Evolutionary conservation across 441 rosid species (phyloP).

Genomic region (Corymbia citriodora): DNA sequence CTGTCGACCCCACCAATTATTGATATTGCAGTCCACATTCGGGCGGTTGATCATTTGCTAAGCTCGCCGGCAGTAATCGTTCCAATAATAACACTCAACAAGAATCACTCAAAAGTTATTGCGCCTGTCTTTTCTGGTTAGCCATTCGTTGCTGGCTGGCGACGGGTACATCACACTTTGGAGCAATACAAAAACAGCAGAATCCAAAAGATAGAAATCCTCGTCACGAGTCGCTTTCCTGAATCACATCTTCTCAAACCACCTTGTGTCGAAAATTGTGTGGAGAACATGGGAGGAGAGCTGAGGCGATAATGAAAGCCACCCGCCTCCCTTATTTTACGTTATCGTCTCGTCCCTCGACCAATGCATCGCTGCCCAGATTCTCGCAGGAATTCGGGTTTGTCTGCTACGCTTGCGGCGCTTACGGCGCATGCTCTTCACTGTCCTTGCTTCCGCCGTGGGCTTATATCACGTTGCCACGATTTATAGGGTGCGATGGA

Average conservation of each 20-base stretch:
- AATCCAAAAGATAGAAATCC: not conserved
- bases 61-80: not conserved
- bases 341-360: not conserved
- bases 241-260: not conserved
- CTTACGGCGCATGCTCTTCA: not conserved
- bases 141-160: not conserved
- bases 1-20: not conserved
- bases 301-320: not conserved
- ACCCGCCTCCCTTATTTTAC: not conserved
- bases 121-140: not conserved
- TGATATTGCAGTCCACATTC: not conserved
- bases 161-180: not conserved
- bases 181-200: not conserved
- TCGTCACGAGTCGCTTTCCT: not conserved
- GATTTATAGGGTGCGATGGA: not conserved
- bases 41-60: not conserved
- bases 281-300: not conserved
- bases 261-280: not conserved
- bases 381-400: not conserved
- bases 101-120: not conserved
- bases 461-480: not conserved
- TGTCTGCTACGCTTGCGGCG: not conserved
- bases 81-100: no score
- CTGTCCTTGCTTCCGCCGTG: not conserved
- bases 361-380: not conserved